Base-by-base conservation (phyloP, 257 asterid genomes). In the Primulina tabacum region DNA sequence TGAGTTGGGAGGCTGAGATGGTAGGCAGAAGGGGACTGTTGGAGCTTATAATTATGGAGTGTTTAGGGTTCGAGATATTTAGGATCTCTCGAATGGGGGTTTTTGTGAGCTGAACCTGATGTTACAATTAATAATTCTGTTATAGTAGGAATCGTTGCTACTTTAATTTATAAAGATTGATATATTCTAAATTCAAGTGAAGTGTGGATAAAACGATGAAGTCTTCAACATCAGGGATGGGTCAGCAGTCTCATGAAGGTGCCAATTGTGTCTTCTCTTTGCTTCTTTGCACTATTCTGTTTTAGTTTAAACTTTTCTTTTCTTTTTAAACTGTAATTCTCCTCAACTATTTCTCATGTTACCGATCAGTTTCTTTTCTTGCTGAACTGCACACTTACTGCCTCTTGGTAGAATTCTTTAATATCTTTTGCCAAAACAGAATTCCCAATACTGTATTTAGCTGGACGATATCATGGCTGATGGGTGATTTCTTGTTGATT, bases 161-260 rank as follows among this genome's bases (percentile, higher is more conserved):
- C 73, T 78, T 30, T 62, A 58, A 60, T 57, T 16, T 53, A 18
- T 64, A 64, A 72, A 65, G 43, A 58, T 29, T 37, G 58, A 21
- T 38, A 57, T 56, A n/a, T 71, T 61, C 63, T 74, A 58, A 60
- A 5, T 47, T 28, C 21, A 74, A 74, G 77, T 71, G 72, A 72
- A 70, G 74, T 56, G 73, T 72, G 75, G 71, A 63, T 69, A 65
- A 74, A 52, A 72, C 50, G 64, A 82, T 80, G 87, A 85, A 85
- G 80, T 86, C 83, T 78, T 85, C 90, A 78, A 78, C 90, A 78
- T 82, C 88, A 80, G 88, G 82, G 76, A 78, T 82, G 86, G 81
- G 86, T 80, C 87, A 85, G 77, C 90, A 80, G 71, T 74, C 81
- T 74, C 87, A 76, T 67, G 90, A 85, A 80, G 90, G 90, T 85